Base-by-base conservation (phyloP, 768 basidiomycete species). In the Boletellus emodensis region DNA sequence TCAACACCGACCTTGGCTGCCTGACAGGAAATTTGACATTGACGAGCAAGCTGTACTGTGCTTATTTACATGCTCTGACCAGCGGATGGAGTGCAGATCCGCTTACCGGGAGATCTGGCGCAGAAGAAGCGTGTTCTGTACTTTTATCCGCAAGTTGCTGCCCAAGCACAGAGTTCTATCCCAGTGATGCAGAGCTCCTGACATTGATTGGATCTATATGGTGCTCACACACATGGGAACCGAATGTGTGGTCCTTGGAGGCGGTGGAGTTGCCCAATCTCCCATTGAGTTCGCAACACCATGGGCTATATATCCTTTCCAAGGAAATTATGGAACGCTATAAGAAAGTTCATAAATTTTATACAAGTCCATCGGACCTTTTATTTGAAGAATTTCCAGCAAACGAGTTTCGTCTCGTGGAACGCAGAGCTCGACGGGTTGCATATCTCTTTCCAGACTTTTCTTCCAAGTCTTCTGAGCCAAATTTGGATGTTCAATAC, bases 141-240 rank as follows among this genome's bases (percentile, higher is more conserved):
- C 57, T 80, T 35, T 50, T 46, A 6, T 75, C 73, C 0, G 70
- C 74, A 6, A 54, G 62, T 7, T 71, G 62, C 26, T 59, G 54
- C 15, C 75, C 78, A 0, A 75, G 75, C 42, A 67, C 70, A 58
- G 52, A 53, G 13, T 56, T 77, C 8, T 43, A 49, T 6, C 0
- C 40, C 8, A 54, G 57, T 3, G 69, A 75, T 18, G 39, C 56
- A 1, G 41, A 55, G 9, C 59, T 75, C 39, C 55, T 79, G 13
- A 42, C 48, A 3, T 30, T 55, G 30, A 74, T 78, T 28, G 54
- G 56, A 12, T 50, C 56, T 6, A 54, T 79, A 14, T 67, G 62
- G 15, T 72, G 76, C 1, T 14, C 15, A 3, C 57, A 75, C 10
- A 42, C 43, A 2, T 79, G 68, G 56, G 73, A 76, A 54, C 77